A percentile compares a stretch with the other conserved stretches of the same genome.
phyloP scores from a whole-genome alignment of 139 green algal genomes.

The Chlamydomonas schloesseri region DNA sequence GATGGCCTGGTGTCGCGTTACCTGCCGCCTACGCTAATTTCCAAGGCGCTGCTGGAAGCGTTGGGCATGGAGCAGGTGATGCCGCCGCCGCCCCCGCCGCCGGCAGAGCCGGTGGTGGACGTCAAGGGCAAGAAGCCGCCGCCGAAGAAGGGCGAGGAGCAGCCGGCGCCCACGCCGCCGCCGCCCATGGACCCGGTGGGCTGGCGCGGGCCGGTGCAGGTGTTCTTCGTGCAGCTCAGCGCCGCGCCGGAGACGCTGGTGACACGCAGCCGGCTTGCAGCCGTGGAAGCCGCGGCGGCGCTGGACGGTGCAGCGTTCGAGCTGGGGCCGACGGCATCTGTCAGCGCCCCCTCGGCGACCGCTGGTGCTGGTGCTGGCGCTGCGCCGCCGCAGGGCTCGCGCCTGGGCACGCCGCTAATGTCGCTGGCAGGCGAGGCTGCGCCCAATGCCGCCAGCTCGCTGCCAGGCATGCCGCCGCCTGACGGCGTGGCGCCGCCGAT shows the following conservation, averaged over 20 bases:
- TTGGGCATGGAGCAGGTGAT: slow-evolving; percentile 58
- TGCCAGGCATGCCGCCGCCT: no score
- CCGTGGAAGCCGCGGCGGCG: neutral
- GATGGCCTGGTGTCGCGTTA: slow-evolving; percentile 59
- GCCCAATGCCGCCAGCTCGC: no score
- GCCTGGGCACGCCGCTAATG: neutral
- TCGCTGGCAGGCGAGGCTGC: neutral
- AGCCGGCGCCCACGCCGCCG: slow-evolving; percentile 22
- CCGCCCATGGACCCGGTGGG: slow-evolving; percentile 6
- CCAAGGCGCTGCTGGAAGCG: slow-evolving; percentile 54
- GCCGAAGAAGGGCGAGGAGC: slow-evolving; percentile 44
- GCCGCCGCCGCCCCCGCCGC: slow-evolving; percentile 42
- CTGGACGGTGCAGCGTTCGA: neutral
- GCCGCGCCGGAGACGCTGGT: slow-evolving; percentile 9
- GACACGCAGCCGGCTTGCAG: neutral
- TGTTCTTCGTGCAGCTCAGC: slow-evolving; percentile 46
- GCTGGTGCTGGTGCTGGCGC: no score
- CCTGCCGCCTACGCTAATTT: slow-evolving; percentile 23
- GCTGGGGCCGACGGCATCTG: neutral
- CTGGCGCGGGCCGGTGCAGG: slow-evolving; percentile 15
- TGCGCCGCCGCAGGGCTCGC: neutral
- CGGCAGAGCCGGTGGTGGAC: neutral
- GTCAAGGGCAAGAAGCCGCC: slow-evolving; percentile 36
- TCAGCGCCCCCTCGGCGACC: no score
- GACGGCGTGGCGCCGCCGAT: no score